Percentiles rank a stretch among this genome's conserved stretches.
phyloP scores from a whole-genome alignment of 352 stramenopile genomes.

The Aphanomyces stellatus region DNA sequence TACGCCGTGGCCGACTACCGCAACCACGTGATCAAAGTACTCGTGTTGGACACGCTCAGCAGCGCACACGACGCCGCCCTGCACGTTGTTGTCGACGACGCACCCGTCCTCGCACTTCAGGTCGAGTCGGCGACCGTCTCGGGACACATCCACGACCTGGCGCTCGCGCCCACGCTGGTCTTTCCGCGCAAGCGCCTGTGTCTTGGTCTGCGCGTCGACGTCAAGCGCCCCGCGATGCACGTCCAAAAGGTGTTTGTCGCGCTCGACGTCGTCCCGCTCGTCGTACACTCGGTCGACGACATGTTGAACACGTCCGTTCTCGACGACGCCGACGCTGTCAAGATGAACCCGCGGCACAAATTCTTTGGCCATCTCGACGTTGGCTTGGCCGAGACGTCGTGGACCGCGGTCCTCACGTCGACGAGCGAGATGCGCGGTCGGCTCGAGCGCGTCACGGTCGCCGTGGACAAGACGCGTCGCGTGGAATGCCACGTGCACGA shows the following conservation, averaged over 20 bases:
- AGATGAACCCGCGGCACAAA: not conserved
- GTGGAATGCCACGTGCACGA: not conserved
- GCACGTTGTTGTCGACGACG: not conserved
- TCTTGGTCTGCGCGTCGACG: not conserved
- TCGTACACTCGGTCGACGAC: not conserved
- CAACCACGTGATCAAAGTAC: not conserved
- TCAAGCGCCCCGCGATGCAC: not conserved
- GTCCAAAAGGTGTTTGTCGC: constrained; percentile 2
- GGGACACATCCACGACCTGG: not conserved
- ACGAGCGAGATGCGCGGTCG: not conserved
- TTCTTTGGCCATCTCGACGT: constrained; percentile 13
- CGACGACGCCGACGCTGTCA: not conserved
- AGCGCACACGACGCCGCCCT: not conserved
- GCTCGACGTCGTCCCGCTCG: not conserved
- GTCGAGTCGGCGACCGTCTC: not conserved
- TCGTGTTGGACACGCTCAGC: not conserved
- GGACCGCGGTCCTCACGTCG: not conserved
- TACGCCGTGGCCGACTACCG: not conserved
- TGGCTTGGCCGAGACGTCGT: not conserved
- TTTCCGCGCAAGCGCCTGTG: not conserved
- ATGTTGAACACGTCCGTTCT: not conserved
- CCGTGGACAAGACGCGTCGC: not conserved
- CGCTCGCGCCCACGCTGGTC: not conserved
- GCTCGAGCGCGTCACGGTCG: not conserved
- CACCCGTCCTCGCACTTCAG: not conserved